These are phyloP conservation scores for Phytopythium mirpurense DNA, from an alignment of 352 stramenopile genomes.

Conservation along the genomic window DNA sequence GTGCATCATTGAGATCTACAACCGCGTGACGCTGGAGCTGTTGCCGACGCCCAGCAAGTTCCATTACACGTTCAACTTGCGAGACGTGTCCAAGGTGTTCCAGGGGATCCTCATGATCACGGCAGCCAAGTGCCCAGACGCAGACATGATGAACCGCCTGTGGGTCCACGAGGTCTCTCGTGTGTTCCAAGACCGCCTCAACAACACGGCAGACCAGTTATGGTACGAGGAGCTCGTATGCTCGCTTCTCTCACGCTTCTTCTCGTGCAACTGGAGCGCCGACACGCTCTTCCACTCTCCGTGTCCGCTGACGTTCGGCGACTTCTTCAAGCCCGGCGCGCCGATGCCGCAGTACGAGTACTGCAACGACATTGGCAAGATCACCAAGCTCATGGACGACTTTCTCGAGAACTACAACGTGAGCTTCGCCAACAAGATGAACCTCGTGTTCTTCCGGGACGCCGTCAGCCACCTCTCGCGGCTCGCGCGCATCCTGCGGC, in stretches of 20 bases:
- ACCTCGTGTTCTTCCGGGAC: constrained; percentile 95
- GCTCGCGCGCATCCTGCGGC: constrained; percentile 87
- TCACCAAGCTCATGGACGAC: constrained; percentile 89
- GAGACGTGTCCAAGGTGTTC: constrained; percentile 95
- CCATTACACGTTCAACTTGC: constrained; percentile 95
- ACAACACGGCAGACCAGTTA: constrained; percentile 77
- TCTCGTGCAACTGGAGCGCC: constrained; percentile 70
- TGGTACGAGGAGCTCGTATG: constrained; percentile 91
- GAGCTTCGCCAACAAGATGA: constrained; percentile 92
- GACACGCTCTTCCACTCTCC: constrained; percentile 86
- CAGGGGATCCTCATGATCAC: constrained; percentile 94
- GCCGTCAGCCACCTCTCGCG: constrained; percentile 88
- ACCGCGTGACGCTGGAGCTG: constrained; percentile 87
- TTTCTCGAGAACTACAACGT: constrained; percentile 95
- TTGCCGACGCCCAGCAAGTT: constrained; percentile 92
- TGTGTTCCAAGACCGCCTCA: constrained; percentile 94
- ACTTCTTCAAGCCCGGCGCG: constrained; percentile 88
- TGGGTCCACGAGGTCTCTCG: constrained; percentile 92
- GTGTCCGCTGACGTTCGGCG: constrained; percentile 88
- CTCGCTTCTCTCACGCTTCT: constrained; percentile 69
- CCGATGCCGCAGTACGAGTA: constrained; percentile 82
- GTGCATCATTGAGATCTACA: constrained; percentile 93
- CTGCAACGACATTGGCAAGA: constrained; percentile 70
- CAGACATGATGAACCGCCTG: constrained; percentile 83
- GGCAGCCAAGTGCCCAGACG: constrained; percentile 65